Evolutionary conservation across 129 eudicot genomes (phyloP), one percentile per base, ranked within the genome.

Genomic region (Heracleum sosnowskyi): DNA sequence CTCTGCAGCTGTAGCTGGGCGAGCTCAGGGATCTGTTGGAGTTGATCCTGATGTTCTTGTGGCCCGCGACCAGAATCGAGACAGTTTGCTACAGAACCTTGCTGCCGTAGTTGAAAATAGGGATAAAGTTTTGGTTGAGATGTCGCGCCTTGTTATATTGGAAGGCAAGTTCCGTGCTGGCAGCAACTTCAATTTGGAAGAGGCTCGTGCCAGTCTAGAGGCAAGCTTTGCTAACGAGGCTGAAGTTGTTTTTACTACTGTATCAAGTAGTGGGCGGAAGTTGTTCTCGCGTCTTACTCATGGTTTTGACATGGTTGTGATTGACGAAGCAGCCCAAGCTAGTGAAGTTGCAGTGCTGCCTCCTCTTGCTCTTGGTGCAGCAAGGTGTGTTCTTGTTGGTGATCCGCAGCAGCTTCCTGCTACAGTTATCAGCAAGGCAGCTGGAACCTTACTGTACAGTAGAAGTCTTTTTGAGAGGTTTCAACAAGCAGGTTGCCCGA

Each of bases 331-430:
- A 11, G 99, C 99, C 7, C 99, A 95, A 81, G 99, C 99, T 11
- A 95, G 99, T 83, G 99, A 95, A 85, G 99, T 95, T 35, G 99
- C 89, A 5, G 85, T 92, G 40, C 87, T 95, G 55, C 99, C 99
- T 75, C 99, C 99, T 11, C 96, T 95, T 20, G 82, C 97, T 45
- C 99, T 95, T 28, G 99, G 99, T 86, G 99, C 97, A 11, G 97
- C 99, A 18, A 88, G 99, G 10, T 95, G 99, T 85, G 99, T 95
- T 79, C 99, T 95, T 76, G 99, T 95, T 79, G 99, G 99, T 72
- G 99, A 95, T 66, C 99, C 99, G 13, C 99, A 95, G 85, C 99
- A 95, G 80, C 97, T 95, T 76, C 99, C 99, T 31, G 99, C 99
- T 18, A 95, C 99, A 2, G 99, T 95, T 33, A 95, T 95, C 77